Conservation (phyloP, 2,329 filamentous ascomycete species). For the Pyricularia pennisetigena region DNA sequence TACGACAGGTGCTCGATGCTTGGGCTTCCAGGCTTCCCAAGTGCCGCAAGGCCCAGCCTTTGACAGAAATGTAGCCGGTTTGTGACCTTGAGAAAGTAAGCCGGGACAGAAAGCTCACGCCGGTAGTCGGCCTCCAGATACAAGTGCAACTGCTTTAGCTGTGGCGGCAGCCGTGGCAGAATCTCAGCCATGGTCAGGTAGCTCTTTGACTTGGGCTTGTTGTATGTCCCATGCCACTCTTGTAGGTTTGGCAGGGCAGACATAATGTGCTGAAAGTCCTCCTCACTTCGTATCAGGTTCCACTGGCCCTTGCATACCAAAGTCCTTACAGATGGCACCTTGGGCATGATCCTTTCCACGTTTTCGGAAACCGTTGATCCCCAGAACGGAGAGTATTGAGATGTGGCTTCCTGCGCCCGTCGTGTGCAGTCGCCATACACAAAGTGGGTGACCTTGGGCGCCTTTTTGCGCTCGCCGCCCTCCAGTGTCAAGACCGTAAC, state of each 20-base stretch:
- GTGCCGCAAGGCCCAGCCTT: constrained; percentile 47
- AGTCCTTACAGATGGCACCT: constrained; percentile 48
- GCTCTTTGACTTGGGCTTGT: constrained; percentile 64
- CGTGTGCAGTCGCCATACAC: constrained; percentile 11
- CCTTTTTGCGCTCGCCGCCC: constrained; percentile 68
- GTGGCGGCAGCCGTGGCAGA: constrained; percentile 44
- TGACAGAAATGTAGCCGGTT: constrained; percentile 55
- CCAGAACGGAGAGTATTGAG: neutral
- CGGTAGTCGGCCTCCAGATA: constrained; percentile 64
- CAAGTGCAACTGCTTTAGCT: constrained; percentile 54
- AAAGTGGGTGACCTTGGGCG: constrained; percentile 56
- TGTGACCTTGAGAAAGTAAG: constrained; percentile 51
- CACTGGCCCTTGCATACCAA: constrained; percentile 67
- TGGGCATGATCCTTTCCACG: constrained; percentile 14
- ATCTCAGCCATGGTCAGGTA: constrained; percentile 61
- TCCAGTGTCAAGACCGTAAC: constrained; percentile 61
- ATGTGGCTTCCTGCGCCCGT: neutral
- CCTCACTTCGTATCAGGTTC: constrained; percentile 58
- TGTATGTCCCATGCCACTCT: constrained; percentile 54
- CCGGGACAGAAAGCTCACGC: constrained; percentile 49
- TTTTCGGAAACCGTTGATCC: constrained; percentile 2
- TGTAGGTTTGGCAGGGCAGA: constrained; percentile 54
- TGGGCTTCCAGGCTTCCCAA: constrained; percentile 20
- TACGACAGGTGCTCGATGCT: constrained; percentile 60
- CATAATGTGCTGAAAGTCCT: constrained; percentile 54